A percentile compares a stretch with the other conserved stretches of the same genome.
phyloP scores from a whole-genome alignment of 805 yeast genomes.

The Kodamaea hsintzibuensis region DNA sequence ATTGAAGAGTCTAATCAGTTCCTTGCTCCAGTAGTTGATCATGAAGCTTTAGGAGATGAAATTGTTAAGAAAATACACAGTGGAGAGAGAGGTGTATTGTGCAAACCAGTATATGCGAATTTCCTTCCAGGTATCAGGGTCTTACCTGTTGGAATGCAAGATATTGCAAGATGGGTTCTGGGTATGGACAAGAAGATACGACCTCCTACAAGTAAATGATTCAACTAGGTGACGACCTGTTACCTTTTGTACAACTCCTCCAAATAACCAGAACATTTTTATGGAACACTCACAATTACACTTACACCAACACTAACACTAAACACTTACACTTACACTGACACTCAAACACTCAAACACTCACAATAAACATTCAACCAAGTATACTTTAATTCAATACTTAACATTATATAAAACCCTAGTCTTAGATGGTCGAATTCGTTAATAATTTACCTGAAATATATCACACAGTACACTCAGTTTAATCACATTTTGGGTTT shows the following conservation, averaged over 20 bases:
- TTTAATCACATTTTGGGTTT: too few relatives aligned
- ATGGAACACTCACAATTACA: too few relatives aligned
- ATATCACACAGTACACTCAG: too few relatives aligned
- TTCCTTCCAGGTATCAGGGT: slow-evolving; percentile 43
- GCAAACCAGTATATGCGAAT: slow-evolving; percentile 49
- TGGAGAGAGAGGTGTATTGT: slow-evolving; percentile 45
- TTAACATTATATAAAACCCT: background rate
- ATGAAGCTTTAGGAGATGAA: slow-evolving; percentile 33
- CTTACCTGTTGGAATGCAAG: slow-evolving; percentile 43
- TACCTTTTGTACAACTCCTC: too few relatives aligned
- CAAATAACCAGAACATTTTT: too few relatives aligned
- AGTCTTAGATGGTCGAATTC: background rate
- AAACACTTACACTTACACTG: too few relatives aligned
- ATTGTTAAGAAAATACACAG: slow-evolving; percentile 31
- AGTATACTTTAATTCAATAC: background rate
- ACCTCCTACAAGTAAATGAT: too few relatives aligned
- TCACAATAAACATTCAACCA: too few relatives aligned
- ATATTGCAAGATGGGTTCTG: slow-evolving; percentile 34
- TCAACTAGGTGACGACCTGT: too few relatives aligned
- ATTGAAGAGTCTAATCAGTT: slow-evolving; percentile 41
- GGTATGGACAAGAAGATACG: slow-evolving; percentile 39
- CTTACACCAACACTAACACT: too few relatives aligned
- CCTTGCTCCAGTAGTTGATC: slow-evolving; percentile 50
- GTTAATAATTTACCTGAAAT: background rate
- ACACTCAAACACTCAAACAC: background rate